Evolutionary conservation across 345 rosid genomes (phyloP).

Genomic region (Populus deltoides): DNA sequence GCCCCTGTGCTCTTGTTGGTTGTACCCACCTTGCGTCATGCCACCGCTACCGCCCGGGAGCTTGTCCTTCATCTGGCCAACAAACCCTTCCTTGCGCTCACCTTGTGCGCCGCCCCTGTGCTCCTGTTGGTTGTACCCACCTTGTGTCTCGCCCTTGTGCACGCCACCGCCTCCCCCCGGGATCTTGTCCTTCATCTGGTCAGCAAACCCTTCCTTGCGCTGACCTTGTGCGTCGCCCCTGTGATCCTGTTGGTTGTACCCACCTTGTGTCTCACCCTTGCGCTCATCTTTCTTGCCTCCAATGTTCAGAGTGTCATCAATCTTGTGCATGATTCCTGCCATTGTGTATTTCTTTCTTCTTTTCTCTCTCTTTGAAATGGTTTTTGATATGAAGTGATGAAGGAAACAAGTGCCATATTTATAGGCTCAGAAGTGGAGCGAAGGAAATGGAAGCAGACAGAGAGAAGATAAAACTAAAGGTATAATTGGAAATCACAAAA

Average conservation of each 20-base stretch:
- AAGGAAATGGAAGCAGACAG: too few species aligned
- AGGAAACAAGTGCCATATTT: too few species aligned
- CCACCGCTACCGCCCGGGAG: conserved; percentile 20
- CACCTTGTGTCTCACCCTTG: background rate
- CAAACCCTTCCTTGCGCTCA: conserved; percentile 43
- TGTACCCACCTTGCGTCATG: conserved; percentile 1
- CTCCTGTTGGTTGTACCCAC: background rate
- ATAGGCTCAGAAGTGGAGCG: too few species aligned
- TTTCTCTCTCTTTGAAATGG: too few species aligned
- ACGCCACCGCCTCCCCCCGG: conserved; percentile 27
- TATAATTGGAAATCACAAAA: too few species aligned
- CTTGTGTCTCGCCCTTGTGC: background rate
- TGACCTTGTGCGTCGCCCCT: conserved; percentile 16
- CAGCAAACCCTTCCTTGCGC: conserved; percentile 44
- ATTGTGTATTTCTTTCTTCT: too few species aligned
- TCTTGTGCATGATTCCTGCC: too few species aligned
- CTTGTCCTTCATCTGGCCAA: conserved; percentile 48
- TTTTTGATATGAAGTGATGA: too few species aligned
- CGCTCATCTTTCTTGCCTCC: too few species aligned
- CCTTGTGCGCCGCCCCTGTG: conserved; percentile 3
- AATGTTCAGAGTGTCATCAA: too few species aligned
- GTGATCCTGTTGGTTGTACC: background rate
- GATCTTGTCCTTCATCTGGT: conserved; percentile 49
- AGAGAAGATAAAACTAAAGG: too few species aligned
- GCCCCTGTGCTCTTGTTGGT: background rate